Conservation (phyloP, 108 stramenopile genomes). For the Skeletonema potamos region DNA sequence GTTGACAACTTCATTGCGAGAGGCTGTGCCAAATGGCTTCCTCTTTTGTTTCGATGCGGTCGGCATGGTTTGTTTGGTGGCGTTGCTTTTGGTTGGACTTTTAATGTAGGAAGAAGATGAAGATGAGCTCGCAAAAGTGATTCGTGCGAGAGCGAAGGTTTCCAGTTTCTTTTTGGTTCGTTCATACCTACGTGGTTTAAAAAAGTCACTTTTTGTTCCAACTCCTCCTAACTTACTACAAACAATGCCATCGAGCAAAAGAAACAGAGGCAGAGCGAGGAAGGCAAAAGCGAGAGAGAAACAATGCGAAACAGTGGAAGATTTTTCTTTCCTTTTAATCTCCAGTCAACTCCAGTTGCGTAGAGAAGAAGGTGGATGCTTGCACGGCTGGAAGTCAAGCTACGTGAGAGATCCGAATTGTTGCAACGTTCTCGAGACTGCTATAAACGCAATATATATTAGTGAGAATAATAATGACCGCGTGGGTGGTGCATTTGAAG, state of each 20-base stretch:
- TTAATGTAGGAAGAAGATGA: background rate
- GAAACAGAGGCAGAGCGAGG: background rate
- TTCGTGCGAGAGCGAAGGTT: no score
- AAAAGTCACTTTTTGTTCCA: no score
- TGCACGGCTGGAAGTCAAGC: background rate
- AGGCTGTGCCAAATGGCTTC: slow-evolving; percentile 30
- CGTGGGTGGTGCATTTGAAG: background rate
- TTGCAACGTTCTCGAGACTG: background rate
- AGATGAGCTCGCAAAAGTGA: background rate
- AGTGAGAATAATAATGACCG: background rate
- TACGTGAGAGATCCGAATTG: background rate
- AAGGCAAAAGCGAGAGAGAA: background rate
- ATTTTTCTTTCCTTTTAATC: background rate
- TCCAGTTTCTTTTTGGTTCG: no score
- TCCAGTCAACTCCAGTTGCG: background rate
- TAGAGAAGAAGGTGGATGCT: background rate
- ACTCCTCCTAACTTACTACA: no score
- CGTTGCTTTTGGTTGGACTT: background rate
- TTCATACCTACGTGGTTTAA: no score
- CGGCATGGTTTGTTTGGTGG: background rate
- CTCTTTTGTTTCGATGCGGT: slow-evolving; percentile 10
- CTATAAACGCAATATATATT: background rate
- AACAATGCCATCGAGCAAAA: background rate
- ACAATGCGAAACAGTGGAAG: background rate
- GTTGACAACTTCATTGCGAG: background rate